Base-by-base conservation (phyloP, 2,329 filamentous ascomycete species). In the Fusarium palustre region DNA sequence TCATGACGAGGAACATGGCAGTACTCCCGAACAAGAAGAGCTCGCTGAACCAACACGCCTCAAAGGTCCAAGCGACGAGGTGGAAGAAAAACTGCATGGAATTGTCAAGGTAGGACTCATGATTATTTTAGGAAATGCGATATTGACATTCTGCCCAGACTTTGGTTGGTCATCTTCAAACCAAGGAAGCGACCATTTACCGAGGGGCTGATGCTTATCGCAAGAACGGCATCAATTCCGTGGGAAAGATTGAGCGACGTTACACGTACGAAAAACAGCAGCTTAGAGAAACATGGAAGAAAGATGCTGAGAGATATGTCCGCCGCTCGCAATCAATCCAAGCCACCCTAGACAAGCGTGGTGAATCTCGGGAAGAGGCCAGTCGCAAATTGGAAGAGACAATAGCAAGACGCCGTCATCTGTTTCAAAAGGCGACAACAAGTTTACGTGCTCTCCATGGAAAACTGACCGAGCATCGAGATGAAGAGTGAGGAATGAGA, bases 21-120 rank as follows among this genome's bases (percentile, higher is more conserved):
- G 34, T 5, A 36, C 15, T 25, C 31, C 25, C 6, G n/a, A 15
- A 33, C 25, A 28, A 38, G 39, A 55, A 20, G 59, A 59, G 28
- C 13, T 20, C 10, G 7, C 18, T 6, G 10, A 33, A 20, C 30
- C 59, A 31, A 33, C 36, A 7, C 38, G 28, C 1, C 43, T 38
- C 22, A 54, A 50, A 12, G 64, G 34, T 5, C 61, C 56, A 8
- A 43, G 30, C 22, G 48, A 61, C 5, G 62, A 66, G 25, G 42
- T 74, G 41, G 50, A 55, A 25, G 55, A 55, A 24, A 64, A 64
- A 39, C 45, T 77, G 12, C 69, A 77, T 34, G 59, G 38, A 12
- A 42, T 75, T 18, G 66, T 77, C 18, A 67, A 75, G 42, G 76
- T 78, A 64, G 65, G 74, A 33, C n/a, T 18, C 12, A 3, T 25